A percentile compares a stretch with the other conserved stretches of the same genome.
Evolutionary conservation across 2,329 filamentous ascomycete species (phyloP).

Genomic region (Curvularia lunata): DNA sequence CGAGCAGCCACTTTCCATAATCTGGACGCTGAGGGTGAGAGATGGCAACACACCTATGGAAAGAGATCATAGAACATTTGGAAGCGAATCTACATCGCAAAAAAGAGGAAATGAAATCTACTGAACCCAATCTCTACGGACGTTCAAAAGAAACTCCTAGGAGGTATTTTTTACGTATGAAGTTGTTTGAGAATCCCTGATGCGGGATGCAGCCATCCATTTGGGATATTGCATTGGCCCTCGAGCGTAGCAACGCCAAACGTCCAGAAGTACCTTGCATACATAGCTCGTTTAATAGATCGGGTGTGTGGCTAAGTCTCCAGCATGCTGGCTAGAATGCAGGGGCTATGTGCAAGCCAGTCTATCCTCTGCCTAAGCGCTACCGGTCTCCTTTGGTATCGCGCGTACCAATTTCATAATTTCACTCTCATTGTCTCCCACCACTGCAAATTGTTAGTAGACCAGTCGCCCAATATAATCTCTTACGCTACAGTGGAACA

Average conservation of each 20-base stretch:
- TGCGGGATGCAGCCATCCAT: constrained; percentile 25
- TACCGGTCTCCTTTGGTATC: constrained; percentile 53
- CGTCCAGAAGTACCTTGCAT: not conserved
- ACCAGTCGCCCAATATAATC: not conserved
- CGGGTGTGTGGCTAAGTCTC: not conserved
- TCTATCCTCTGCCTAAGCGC: constrained; percentile 20
- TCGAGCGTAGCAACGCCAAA: not conserved
- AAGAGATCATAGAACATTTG: not conserved
- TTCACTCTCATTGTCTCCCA: constrained; percentile 83
- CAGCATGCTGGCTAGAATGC: not conserved
- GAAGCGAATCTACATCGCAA: not conserved
- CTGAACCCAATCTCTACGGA: not conserved
- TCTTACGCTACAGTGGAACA: not conserved
- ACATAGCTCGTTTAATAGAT: not conserved
- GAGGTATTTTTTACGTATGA: constrained; percentile 19
- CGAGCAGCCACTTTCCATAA: not conserved
- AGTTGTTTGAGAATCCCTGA: constrained; percentile 5
- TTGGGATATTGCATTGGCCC: constrained; percentile 7
- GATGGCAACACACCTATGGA: not conserved
- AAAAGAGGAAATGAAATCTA: not conserved
- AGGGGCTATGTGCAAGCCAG: constrained; percentile 13
- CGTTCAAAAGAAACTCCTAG: not conserved
- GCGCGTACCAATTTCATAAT: constrained; percentile 81
- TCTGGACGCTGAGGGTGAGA: not conserved
- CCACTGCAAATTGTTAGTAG: constrained; percentile 51